phyloP scores from a whole-genome alignment of 352 stramenopile species.

The Globisporangium nagaii region DNA sequence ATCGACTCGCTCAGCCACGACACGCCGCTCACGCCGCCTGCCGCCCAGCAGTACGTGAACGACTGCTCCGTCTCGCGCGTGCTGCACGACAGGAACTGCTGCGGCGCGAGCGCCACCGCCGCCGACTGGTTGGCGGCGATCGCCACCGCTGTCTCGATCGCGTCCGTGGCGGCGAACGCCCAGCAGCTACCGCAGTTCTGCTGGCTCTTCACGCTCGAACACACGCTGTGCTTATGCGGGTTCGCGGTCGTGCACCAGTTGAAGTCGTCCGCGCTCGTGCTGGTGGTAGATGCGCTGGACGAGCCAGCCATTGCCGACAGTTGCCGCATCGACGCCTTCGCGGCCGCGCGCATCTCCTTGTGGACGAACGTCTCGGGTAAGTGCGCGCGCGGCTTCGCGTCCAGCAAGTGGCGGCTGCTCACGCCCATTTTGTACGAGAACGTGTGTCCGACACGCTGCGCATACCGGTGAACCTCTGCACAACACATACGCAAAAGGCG shows the following conservation, averaged over 20 bases:
- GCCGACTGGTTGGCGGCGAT: conserved; percentile 54
- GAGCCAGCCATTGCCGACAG: conserved; percentile 18
- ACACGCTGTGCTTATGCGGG: conserved; percentile 56
- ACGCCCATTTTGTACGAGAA: conserved; percentile 72
- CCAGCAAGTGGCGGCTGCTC: conserved; percentile 54
- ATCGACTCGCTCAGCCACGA: conserved; percentile 57
- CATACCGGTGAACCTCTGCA: conserved; percentile 57
- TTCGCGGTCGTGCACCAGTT: conserved; percentile 76
- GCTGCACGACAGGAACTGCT: conserved; percentile 74
- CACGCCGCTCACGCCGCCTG: conserved; percentile 25
- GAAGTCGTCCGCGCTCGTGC: conserved; percentile 32
- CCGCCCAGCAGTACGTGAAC: conserved; percentile 75
- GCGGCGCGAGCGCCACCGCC: conserved; percentile 62
- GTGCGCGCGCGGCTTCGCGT: conserved; percentile 25
- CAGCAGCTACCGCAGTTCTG: conserved; percentile 80
- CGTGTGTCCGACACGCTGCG: conserved; percentile 40
- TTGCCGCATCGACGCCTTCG: conserved; percentile 14
- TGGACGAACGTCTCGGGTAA: conserved; percentile 56
- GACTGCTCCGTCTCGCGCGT: conserved; percentile 57
- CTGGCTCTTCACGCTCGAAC: conserved; percentile 75
- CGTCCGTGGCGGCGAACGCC: conserved; percentile 69
- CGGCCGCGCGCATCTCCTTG: conserved; percentile 35
- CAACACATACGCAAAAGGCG: background rate
- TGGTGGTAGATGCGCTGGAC: conserved; percentile 7
- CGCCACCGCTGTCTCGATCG: conserved; percentile 71